Conservation (phyloP, 2,329 filamentous ascomycete genomes). For the Rutstroemia sydowiana region DNA sequence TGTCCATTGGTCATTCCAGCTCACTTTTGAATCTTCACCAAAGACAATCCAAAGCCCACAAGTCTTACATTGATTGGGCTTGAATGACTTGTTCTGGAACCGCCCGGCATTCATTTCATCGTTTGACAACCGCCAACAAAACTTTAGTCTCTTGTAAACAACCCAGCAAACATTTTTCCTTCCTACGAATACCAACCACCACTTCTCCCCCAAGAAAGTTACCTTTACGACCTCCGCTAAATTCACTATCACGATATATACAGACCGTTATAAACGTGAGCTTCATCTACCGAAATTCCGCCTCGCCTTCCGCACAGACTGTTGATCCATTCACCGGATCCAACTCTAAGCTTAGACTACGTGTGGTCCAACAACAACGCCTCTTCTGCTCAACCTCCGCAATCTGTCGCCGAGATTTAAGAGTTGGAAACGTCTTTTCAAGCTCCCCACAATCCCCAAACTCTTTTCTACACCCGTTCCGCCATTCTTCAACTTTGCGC, state of each 20-base stretch:
- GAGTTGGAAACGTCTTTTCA: neutral
- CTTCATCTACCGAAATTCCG: neutral
- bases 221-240: neutral
- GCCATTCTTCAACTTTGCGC: neutral
- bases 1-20: no score
- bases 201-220: neutral
- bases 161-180: neutral
- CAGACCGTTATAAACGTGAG: neutral
- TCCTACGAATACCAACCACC: neutral
- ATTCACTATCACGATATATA: neutral
- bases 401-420: neutral
- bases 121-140: constrained; percentile 4
- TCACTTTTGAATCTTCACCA: no score
- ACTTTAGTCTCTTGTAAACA: neutral
- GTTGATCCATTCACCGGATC: constrained; percentile 1
- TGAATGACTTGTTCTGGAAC: constrained; percentile 5
- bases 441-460: neutral
- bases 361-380: constrained; percentile 4
- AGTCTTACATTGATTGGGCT: constrained; percentile 1
- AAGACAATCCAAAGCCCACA: neutral
- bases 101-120: neutral
- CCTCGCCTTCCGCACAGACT: constrained; percentile 7
- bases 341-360: constrained; percentile 1
- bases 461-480: neutral
- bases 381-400: neutral